Evolutionary conservation across 768 basidiomycete species (phyloP), one percentile per base, ranked within the genome.

Genomic region (Macrocybe gigantea): DNA sequence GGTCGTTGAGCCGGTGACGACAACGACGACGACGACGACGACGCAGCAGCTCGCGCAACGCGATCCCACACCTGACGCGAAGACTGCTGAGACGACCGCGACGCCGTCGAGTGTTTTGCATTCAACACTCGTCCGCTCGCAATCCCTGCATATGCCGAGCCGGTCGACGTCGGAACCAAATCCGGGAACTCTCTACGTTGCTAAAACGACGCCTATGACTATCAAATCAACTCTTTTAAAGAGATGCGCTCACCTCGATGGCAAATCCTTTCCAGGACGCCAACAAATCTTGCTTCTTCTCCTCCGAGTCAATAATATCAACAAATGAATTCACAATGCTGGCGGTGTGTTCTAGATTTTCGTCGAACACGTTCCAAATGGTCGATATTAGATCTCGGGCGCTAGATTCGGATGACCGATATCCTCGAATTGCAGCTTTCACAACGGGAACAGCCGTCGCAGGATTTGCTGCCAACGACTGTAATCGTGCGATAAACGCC

Each of bases 181-280:
- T 91, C 84, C 0, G 93, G 92, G 68, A 93, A 92, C 55, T 92
- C 82, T 60, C 82, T 80, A 13, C 83, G 85, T 82, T 89, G 87
- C 88, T 93, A 52, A 30, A 48, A 15, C 55, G 31, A 33, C 14
- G 54, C 31, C 32, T 11, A 35, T 38, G 1, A 14, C 43, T 6
- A 43, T 11, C 12, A 37, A 7, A 33, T 48, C 6, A 38, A 38
- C 51, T 53, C 38, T 3, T 41, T 13, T 12, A 47, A 31, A 31
- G 34, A 12, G 22, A 29, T n/a, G 40, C 30, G 33, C 6, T 32
- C n/a, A 91, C 88, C 78, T 95, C 88, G 30, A 89, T 71, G 48
- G 83, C 83, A 64, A 93, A 93, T 1, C 81, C 82, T 43, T 87
- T 88, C 85, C 94, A 89, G 0, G 88, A 85, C 1, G 70, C 58